A percentile compares a stretch with the other conserved stretches of the same genome.
These are phyloP conservation scores for Tetrahymena elliotti DNA, from an alignment of 73 alveolate species.

Conservation along the genomic window DNA sequence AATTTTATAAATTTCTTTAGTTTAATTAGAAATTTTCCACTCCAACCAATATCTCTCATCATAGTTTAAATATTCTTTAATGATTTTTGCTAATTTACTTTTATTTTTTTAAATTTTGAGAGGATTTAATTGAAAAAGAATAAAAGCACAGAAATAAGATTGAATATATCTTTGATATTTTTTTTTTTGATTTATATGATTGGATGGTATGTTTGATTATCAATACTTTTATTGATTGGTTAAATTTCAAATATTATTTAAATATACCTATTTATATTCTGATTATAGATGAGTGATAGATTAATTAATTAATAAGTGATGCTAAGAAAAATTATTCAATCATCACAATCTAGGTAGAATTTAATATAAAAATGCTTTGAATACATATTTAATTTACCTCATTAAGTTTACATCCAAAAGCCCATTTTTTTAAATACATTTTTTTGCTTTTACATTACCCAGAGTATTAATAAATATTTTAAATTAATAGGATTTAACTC, in stretches of 20 bases:
- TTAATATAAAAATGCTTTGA: not conserved
- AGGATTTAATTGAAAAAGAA: no score
- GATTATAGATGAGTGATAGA: not conserved
- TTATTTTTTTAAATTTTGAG: no score
- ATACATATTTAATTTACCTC: not conserved
- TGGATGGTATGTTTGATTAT: not conserved
- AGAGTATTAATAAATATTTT: not conserved
- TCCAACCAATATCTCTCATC: no score
- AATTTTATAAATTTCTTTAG: no score
- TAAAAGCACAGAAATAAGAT: no score
- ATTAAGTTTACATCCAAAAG: not conserved
- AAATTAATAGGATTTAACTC: constrained; percentile 36
- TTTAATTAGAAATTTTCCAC: no score
- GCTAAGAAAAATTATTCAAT: not conserved
- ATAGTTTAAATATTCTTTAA: no score
- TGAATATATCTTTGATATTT: no score
- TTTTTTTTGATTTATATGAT: not conserved
- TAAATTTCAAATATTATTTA: not conserved
- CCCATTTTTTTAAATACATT: not conserved
- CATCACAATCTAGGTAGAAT: not conserved
- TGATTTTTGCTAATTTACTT: no score
- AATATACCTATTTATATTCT: not conserved
- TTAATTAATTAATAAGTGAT: no score
- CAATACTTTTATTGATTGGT: not conserved
- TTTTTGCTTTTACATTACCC: no score